These are phyloP conservation scores for Collybiopsis luxurians DNA, from an alignment of 768 basidiomycete genomes.

Conservation along the genomic window DNA sequence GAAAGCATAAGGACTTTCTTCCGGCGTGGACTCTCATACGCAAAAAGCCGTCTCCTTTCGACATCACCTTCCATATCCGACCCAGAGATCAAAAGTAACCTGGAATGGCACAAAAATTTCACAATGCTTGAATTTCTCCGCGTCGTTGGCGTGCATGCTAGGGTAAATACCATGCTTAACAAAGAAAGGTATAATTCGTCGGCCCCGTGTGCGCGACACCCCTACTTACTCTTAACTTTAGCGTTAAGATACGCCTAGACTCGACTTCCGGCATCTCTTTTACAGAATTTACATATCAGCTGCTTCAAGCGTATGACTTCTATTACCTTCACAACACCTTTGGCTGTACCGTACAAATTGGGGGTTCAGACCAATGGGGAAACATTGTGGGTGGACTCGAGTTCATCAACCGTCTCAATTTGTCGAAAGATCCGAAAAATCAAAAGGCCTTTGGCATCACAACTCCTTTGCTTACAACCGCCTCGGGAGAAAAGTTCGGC, in stretches of 20 bases:
- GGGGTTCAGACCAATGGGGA: slow-evolving; percentile 98
- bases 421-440: slow-evolving; percentile 22
- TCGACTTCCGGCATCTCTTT: slow-evolving; percentile 93
- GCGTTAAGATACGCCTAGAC: slow-evolving; percentile 77
- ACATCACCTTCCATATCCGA: slow-evolving; percentile 10
- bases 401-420: slow-evolving; percentile 65
- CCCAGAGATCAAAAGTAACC: slow-evolving; percentile 40
- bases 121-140: slow-evolving; percentile 83
- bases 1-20: slow-evolving; percentile 75
- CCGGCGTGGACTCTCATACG: slow-evolving; percentile 58
- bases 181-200: slow-evolving; percentile 70
- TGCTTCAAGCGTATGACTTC: slow-evolving; percentile 97
- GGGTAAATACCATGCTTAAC: slow-evolving; percentile 87
- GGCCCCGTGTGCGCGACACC: not conserved
- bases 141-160: slow-evolving; percentile 71
- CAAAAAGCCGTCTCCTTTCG: slow-evolving; percentile 28
- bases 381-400: slow-evolving; percentile 95
- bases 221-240: slow-evolving; percentile 24
- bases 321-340: slow-evolving; percentile 63
- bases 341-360: slow-evolving; percentile 83
- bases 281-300: slow-evolving; percentile 96
- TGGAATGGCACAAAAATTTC: slow-evolving; percentile 76
- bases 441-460: slow-evolving; percentile 75
- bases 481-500: slow-evolving; percentile 92
- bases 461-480: slow-evolving; percentile 89